A percentile compares a stretch with the other conserved stretches of the same genome.
phyloP scores from a whole-genome alignment of 2,329 filamentous ascomycete species.

The Cercospora nicotianae region DNA sequence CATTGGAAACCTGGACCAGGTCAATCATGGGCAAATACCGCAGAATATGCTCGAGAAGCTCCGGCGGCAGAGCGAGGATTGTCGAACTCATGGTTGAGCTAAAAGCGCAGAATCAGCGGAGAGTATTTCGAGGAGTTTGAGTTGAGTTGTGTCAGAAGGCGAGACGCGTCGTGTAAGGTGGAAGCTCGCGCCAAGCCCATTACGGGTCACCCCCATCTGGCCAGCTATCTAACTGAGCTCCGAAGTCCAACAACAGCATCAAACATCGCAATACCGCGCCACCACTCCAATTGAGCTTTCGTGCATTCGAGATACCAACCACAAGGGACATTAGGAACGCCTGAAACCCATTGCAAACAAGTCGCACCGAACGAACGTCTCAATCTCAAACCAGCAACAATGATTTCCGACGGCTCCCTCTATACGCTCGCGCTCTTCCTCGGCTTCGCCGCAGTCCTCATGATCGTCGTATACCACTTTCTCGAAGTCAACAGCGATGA shows the following conservation, averaged over 20 bases:
- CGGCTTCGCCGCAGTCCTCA: conserved; percentile 81
- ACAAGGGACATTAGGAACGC: background rate
- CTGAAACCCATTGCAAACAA: background rate
- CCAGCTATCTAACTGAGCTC: conserved; percentile 1
- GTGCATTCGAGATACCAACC: background rate
- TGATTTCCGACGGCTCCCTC: conserved; percentile 93
- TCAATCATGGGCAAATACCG: background rate
- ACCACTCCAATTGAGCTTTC: background rate
- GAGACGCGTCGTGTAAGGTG: background rate
- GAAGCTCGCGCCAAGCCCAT: background rate
- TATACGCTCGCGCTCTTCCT: conserved; percentile 93
- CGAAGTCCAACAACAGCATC: background rate
- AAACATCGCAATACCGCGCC: background rate
- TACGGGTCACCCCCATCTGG: background rate
- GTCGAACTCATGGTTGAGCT: background rate
- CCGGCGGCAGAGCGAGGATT: background rate
- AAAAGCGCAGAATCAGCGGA: background rate
- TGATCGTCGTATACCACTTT: conserved; percentile 95
- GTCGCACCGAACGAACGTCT: background rate
- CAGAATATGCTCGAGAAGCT: background rate
- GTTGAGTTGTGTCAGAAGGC: background rate
- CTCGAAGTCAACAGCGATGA: conserved; percentile 83
- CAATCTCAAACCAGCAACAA: conserved; percentile 48
- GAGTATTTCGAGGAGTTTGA: background rate
- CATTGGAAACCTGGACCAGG: background rate